Evolutionary conservation across 2,329 filamentous ascomycete genomes (phyloP), one percentile per base, ranked within the genome.

Genomic region (Phaeophleospora eucalypticola): DNA sequence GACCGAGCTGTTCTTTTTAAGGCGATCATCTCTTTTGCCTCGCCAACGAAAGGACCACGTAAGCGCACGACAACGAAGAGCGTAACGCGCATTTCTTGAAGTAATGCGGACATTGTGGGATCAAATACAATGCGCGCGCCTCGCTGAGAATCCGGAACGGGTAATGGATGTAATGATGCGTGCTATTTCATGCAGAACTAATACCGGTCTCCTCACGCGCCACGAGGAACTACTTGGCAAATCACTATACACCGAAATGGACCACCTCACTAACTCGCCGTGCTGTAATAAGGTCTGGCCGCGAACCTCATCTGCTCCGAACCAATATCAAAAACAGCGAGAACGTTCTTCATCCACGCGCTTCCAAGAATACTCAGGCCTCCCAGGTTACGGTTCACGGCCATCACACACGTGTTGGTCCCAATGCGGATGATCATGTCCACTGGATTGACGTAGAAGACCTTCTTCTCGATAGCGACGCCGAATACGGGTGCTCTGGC

Each of bases 301-400:
- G 73, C 69, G 56, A 77, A 76, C n/a, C 68, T 60, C 70, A 77
- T 69, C 60, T 71, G 63, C 36, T 63, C 62, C 16, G 64, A 68
- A 9, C 72, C 73, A 47, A 77, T 66, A 63, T 78, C 75, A 59
- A 74, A 77, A 1, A 78, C 73, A 8, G 69, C 63, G 3, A 78
- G 59, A 0, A 77, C 74, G 50, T 74, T 76, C 60, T 73, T 74
- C 59, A 76, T 61, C 51, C 75, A 77, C 3, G 67, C 61, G 43
- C 72, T 72, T 0, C 75, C 75, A 38, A 77, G 52, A 35, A 76
- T 70, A 32, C 60, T 66, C 33, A 67, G 36, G 2, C 60, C 65
- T 8, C 59, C 48, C 12, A 56, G 58, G n/a, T 55, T 62, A 34
- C 61, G 52, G 36, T 66, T 56, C 20, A 70, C 58, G 4, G 59